Evolutionary conservation across 2,329 filamentous ascomycete genomes (phyloP), one percentile per base, ranked within the genome.

Genomic region (Dactylonectria estremocensis): DNA sequence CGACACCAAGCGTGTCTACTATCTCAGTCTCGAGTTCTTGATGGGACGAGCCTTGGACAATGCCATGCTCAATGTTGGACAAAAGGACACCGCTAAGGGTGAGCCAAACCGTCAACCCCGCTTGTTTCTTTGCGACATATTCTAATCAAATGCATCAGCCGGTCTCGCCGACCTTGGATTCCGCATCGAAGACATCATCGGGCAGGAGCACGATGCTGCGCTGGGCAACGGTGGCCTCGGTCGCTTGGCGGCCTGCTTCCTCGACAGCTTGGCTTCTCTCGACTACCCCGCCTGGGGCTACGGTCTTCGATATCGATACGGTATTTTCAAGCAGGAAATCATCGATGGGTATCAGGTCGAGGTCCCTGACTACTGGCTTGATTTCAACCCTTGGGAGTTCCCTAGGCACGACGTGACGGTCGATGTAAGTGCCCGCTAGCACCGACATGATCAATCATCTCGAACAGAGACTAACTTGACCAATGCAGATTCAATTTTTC

Each of bases 251-350:
- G 96, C 96, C 45, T 99, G 96, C 83, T 97, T 98, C 87, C 89
- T 99, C 70, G 96, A 99, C 85, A 98, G 95, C 76, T 85, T 99
- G 78, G 96, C 96, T 24, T 95, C 95, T 11, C 88, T 99, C 76
- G 97, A 98, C 85, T 98, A 93, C 80, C 94, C 96, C 10, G 96
- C 96, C 20, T 99, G 96, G 96, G 96, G 96, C 40, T 99, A 99
- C 77, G 96, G 95, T 62, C 85, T 99, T 74, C 91, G 96, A 77
- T 99, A 99, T 85, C 89, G 95, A 80, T 98, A 98, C 80, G 93
- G 93, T 79, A 99, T 99, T 80, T 99, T 99, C 90, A 98, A 98
- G 86, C 96, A 99, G 85, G 96, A 98, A 85, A 98, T 99, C 76
- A 91, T 98, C 67, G 93, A 98, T 77, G 96, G 96, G 65, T 99